Base-by-base conservation (phyloP, 1,284 basidiomycete genomes). In the Cerrena zonata region DNA sequence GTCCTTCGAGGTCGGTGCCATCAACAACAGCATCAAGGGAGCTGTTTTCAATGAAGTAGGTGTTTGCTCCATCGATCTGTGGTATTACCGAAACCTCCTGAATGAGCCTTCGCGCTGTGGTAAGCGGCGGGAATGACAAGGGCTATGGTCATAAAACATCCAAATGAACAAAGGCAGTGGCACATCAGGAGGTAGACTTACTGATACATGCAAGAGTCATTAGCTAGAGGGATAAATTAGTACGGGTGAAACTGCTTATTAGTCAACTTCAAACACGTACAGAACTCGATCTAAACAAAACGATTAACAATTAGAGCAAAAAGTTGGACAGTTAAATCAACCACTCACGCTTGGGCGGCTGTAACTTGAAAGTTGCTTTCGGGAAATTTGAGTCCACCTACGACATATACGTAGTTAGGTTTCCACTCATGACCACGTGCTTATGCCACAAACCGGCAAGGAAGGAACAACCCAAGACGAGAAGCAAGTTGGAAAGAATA, bases 101-200 rank as follows among this genome's bases (percentile, higher is more conserved):
- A 38, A 42, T 60, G 60, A 10, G 54, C 53, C 47, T 70, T 65
- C 10, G 82, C 73, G 56, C 75, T 77, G 62, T 84, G 78, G 62
- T 91, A 94, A 1, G 92, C 92, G 26, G 92, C 92, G n/a, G 92
- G 92, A 52, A 96, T 86, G 55, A 94, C 86, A 38, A 96, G 78
- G 24, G 91, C 85, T 88, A 50, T 44, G 43, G 45, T 48, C 13
- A 49, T 25, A 19, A 41, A 21, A 30, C 11, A 19, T 13, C 30
- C 47, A 34, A 24, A 7, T 19, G 25, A n/a, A 39, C 15, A 5
- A 49, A 40, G 7, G 52, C 47, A 50, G 50, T 42, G 18, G 23
- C 3, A 26, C 12, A 26, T 10, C 36, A 25, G 34, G 18, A 30
- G 41, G 13, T 40, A 36, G 52, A 55, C 82, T 56, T 64, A 88